Percentiles rank a stretch among this genome's conserved stretches.
These are phyloP conservation scores for Nemania diffusa DNA, from an alignment of 2,329 filamentous ascomycete genomes.

Conservation along the genomic window DNA sequence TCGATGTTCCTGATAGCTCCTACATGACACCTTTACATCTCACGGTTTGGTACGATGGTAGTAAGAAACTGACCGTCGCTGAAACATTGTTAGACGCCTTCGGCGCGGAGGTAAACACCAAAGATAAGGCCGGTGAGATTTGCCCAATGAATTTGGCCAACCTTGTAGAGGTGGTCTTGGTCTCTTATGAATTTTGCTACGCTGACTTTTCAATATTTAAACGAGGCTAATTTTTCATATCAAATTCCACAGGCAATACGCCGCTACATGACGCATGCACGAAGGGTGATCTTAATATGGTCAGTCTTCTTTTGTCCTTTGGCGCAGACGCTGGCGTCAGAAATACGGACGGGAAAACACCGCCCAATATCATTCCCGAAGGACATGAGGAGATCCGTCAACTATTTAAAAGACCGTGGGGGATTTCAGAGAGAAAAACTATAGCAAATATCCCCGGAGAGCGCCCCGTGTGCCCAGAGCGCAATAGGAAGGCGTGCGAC, in stretches of 20 bases:
- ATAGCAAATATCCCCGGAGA: background rate
- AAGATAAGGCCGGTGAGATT: background rate
- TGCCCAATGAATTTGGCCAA: background rate
- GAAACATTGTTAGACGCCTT: background rate
- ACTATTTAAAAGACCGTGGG: background rate
- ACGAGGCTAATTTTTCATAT: background rate
- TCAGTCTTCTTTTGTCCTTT: background rate
- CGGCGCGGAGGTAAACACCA: background rate
- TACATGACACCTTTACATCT: background rate
- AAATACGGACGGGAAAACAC: background rate
- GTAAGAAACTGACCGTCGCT: background rate
- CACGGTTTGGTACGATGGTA: background rate
- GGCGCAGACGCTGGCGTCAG: background rate
- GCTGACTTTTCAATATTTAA: background rate
- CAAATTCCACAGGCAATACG: background rate
- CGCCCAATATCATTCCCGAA: background rate
- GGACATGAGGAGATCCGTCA: background rate
- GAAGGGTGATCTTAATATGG: background rate
- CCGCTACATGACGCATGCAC: background rate
- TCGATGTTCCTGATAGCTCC: background rate
- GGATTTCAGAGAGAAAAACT: background rate
- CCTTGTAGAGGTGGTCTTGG: background rate
- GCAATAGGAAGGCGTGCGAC: background rate
- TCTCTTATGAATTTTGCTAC: background rate
- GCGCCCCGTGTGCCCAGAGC: background rate